Evolutionary conservation across 805 yeast genomes (phyloP).

Genomic region (Metschnikowia gruessii): DNA sequence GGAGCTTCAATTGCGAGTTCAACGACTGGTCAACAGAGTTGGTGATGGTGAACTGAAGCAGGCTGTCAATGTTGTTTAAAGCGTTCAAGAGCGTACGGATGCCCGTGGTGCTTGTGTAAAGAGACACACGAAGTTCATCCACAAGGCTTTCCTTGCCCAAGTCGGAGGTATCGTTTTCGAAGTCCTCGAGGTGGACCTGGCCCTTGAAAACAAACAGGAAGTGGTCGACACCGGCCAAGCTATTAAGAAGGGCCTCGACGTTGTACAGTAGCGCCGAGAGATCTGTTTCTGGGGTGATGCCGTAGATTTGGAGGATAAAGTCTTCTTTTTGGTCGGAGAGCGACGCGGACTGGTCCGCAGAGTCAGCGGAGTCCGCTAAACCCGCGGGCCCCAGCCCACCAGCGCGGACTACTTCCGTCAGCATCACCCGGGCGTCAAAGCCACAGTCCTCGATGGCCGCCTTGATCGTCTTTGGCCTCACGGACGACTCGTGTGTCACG

Average conservation of each 20-base stretch:
- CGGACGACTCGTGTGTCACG: constrained; percentile 44
- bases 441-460: constrained; percentile 63
- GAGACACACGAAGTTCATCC: constrained; percentile 44
- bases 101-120: constrained; percentile 53
- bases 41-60: constrained; percentile 49
- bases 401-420: constrained; percentile 6
- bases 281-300: constrained; percentile 30
- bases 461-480: constrained; percentile 37
- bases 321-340: constrained; percentile 23
- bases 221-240: constrained; percentile 29
- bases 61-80: constrained; percentile 45
- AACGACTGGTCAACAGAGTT: constrained; percentile 51
- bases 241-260: constrained; percentile 37
- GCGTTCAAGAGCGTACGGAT: constrained; percentile 57
- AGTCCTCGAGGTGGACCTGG: constrained; percentile 17
- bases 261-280: constrained; percentile 33
- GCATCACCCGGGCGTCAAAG: constrained; percentile 25
- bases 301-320: constrained; percentile 32
- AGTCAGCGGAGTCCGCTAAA: too few species aligned
- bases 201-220: constrained; percentile 26
- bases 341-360: too few species aligned
- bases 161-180: constrained; percentile 14
- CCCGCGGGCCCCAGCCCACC: neutral
- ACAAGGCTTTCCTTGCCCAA: constrained; percentile 20
- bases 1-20: constrained; percentile 62